Evolutionary conservation across 306 rosid species (phyloP).

Genomic region (Corylus heterophylla): DNA sequence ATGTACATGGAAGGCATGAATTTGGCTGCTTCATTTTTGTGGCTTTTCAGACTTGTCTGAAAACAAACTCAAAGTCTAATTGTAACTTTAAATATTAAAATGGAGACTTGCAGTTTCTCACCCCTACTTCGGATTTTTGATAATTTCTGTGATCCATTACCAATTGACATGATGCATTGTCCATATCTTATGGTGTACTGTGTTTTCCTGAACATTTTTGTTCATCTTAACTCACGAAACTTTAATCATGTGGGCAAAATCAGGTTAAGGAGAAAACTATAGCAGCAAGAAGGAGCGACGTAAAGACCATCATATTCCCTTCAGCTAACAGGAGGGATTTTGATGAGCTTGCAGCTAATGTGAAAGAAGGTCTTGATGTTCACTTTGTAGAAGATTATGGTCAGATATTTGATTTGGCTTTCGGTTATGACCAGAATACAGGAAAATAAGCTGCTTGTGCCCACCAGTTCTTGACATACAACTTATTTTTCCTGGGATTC

Average conservation of each 20-base stretch:
- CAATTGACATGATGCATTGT: not conserved
- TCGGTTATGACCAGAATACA: constrained; percentile 40
- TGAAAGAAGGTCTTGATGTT: constrained; percentile 93
- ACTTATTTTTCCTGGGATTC: not conserved
- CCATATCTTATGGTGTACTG: constrained; percentile 3
- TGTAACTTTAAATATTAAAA: not conserved
- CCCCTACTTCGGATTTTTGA: not conserved
- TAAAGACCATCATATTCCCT: constrained; percentile 88
- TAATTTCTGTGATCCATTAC: not conserved
- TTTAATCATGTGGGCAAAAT: constrained; percentile 27
- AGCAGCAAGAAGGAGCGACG: constrained; percentile 89
- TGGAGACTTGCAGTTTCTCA: not conserved
- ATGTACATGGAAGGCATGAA: not conserved
- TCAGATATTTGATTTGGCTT: constrained; percentile 76
- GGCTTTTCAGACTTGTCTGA: not conserved
- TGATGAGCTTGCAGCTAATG: constrained; percentile 84
- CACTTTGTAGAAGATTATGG: constrained; percentile 85
- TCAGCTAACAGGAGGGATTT: constrained; percentile 88
- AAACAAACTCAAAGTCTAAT: not conserved
- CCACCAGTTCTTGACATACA: constrained; percentile 22
- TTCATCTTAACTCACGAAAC: constrained; percentile 25
- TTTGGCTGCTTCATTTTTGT: not conserved
- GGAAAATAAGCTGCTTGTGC: constrained; percentile 29
- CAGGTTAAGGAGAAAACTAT: constrained; percentile 99
- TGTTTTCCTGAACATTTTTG: not conserved